A percentile compares a stretch with the other conserved stretches of the same genome.
Conservation (phyloP, 495 filamentous ascomycete genomes). For the Penicillium canescens region DNA sequence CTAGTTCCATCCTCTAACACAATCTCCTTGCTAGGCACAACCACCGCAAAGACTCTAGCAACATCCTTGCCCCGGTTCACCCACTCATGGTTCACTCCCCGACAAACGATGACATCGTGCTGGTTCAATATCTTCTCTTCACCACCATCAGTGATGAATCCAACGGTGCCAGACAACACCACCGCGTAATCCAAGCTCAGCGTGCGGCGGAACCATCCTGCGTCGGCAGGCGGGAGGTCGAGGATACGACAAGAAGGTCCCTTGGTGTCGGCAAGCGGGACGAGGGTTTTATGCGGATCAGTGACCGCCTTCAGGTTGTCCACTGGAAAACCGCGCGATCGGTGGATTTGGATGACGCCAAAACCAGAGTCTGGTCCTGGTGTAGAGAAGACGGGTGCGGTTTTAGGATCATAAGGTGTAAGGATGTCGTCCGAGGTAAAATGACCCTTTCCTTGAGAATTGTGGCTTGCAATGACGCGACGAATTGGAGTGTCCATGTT, state of each 20-base stretch:
- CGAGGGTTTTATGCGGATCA: constrained; percentile 23
- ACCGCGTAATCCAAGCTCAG: constrained; percentile 27
- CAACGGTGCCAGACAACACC: constrained; percentile 21
- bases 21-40: constrained; percentile 23
- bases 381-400: constrained; percentile 19
- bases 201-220: constrained; percentile 30
- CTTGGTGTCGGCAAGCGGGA: constrained; percentile 30
- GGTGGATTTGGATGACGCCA: constrained; percentile 27
- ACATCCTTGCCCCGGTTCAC: constrained; percentile 23
- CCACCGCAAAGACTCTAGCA: constrained; percentile 23
- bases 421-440: constrained; percentile 24
- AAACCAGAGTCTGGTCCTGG: constrained; percentile 21
- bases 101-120: constrained; percentile 27
- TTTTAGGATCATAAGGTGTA: constrained; percentile 25
- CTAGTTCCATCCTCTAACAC: constrained; percentile 15
- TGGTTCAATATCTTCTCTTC: constrained; percentile 21
- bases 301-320: constrained; percentile 21
- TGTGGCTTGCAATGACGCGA: constrained; percentile 19
- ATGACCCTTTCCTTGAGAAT: constrained; percentile 20
- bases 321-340: constrained; percentile 24
- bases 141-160: constrained; percentile 23
- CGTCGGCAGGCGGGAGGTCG: constrained; percentile 20
- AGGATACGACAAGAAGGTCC: constrained; percentile 26
- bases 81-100: constrained; percentile 31
- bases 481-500: constrained; percentile 25